phyloP scores from a whole-genome alignment of 768 basidiomycete genomes.

The Tulasnella sp. region DNA sequence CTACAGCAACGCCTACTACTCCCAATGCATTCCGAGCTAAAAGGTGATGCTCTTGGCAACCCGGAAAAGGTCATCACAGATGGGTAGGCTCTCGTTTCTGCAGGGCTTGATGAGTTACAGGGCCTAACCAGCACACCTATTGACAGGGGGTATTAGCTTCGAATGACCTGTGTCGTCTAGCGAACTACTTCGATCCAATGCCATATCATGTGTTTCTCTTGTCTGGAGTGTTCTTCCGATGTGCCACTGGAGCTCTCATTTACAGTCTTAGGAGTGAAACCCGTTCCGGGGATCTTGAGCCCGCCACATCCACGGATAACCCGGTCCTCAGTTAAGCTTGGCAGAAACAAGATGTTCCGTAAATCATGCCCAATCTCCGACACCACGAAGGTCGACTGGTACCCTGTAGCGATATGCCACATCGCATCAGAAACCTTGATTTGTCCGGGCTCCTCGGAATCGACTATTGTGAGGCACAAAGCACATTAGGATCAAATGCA shows the following conservation, averaged over 20 bases:
- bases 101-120: neutral
- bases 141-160: neutral
- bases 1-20: conserved; percentile 52
- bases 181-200: neutral
- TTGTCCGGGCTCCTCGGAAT: too few relatives aligned
- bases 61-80: neutral
- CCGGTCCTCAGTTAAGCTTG: too few relatives aligned
- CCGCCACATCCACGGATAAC: too few relatives aligned
- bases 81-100: neutral
- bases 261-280: neutral
- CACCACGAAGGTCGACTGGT: too few relatives aligned
- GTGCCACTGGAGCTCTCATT: neutral
- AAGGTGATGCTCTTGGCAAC: neutral
- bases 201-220: neutral
- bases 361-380: too few relatives aligned
- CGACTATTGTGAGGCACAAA: too few relatives aligned
- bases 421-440: too few relatives aligned
- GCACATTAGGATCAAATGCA: too few relatives aligned
- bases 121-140: neutral
- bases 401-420: too few relatives aligned
- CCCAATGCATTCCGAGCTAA: conserved; percentile 54
- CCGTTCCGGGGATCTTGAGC: too few relatives aligned
- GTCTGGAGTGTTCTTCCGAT: neutral
- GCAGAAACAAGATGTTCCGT: too few relatives aligned
- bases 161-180: neutral